A percentile compares a stretch with the other conserved stretches of the same genome.
phyloP scores from a whole-genome alignment of 2,329 filamentous ascomycete genomes.

The Colletotrichum sublineola region DNA sequence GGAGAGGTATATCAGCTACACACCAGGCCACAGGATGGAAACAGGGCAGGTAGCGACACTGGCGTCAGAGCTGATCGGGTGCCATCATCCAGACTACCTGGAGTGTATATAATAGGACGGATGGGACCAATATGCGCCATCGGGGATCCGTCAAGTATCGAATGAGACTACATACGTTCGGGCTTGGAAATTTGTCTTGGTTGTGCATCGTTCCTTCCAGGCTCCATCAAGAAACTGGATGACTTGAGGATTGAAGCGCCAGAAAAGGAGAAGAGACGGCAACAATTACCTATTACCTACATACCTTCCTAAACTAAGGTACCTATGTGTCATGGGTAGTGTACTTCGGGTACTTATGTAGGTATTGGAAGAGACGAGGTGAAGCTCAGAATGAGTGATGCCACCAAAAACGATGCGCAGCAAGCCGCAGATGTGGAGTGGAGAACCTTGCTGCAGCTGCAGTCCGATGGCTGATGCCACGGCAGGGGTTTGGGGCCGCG shows the following conservation, averaged over 20 bases:
- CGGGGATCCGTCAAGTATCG: neutral
- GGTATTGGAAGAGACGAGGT: slow-evolving; percentile 19
- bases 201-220: neutral
- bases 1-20: slow-evolving; percentile 25
- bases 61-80: slow-evolving; percentile 36
- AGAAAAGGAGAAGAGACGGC: neutral
- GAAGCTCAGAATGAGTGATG: slow-evolving; percentile 19
- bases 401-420: slow-evolving; percentile 34
- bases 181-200: neutral
- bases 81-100: neutral
- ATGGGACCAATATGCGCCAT: neutral
- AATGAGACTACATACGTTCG: neutral
- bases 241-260: neutral
- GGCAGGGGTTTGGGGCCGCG: slow-evolving; percentile 17
- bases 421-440: neutral
- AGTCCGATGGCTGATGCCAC: slow-evolving; percentile 32
- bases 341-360: too few relatives aligned
- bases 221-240: slow-evolving; percentile 3
- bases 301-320: too few relatives aligned
- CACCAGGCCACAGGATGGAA: slow-evolving; percentile 10
- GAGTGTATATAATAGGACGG: neutral
- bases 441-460: slow-evolving; percentile 25
- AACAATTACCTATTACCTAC: neutral
- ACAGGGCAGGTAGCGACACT: slow-evolving; percentile 21
- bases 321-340: too few relatives aligned